Evolutionary conservation across 2,329 filamentous ascomycete species (phyloP), one percentile per base, ranked within the genome.

Genomic region (Seiridium cupressi): DNA sequence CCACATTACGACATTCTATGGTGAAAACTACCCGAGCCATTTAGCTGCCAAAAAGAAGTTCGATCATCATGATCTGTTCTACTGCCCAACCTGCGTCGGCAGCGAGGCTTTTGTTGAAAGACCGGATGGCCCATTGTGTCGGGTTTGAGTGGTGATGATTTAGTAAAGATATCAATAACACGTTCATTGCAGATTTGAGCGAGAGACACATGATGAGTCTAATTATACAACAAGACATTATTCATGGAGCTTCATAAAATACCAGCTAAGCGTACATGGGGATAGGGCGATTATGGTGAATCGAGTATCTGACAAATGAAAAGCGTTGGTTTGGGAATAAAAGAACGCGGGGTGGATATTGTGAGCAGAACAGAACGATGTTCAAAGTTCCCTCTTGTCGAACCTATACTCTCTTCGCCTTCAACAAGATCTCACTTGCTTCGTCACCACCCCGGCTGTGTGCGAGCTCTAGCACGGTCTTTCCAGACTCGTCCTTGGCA

Each of bases 371-470:
- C n/a, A n/a, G 35, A 9, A 31, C 11, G 51, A 42, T 8, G 13
- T 13, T 8, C 38, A 7, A 42, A 42, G 7, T 44, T 36, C 32
- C 7, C 26, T 32, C 5, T 51, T 44, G 51, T 34, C n/a, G 8
- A 35, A 31, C 13, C 18, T 51, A 34, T 8, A 48, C 51, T 40
- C 55, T 67, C 49, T 64, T 66, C 7, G 62, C 66, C 18, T 48
- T 74, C 32, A 69, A 60, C 59, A 87, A 69, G 53, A 85, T 77
- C 46, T 76, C 70, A 4, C 79, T 77, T 0, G 81, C 84, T 70
- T 88, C 86, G 6, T 81, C 79, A 83, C 86, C 86, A 8, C 84
- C 84, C 34, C 84, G 76, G 34, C 81, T 79, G 9, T 79, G 76
- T 11, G 86, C 85, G 61, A 89, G 84, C 64, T 89, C 84, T 10